These are phyloP conservation scores for Taiozyma sp. DNA, from an alignment of 1,139 yeast genomes.

Conservation along the genomic window DNA sequence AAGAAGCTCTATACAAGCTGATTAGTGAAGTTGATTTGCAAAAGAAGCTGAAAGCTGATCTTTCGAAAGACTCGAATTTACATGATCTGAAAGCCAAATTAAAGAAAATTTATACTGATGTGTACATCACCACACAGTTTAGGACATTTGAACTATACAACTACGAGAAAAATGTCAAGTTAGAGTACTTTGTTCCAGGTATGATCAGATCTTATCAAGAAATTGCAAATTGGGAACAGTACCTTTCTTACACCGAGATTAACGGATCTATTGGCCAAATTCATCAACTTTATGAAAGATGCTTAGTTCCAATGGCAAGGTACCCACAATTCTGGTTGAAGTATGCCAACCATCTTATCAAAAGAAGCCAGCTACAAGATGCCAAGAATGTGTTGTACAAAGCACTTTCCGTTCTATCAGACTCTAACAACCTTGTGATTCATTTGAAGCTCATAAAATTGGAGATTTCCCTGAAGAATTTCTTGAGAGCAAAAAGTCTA, in stretches of 20 bases:
- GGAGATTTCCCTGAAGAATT: conserved; percentile 32
- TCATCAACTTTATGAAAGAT: conserved; percentile 50
- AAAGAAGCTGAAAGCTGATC: conserved; percentile 28
- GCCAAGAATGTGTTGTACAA: conserved; percentile 37
- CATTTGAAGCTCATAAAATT: conserved; percentile 32
- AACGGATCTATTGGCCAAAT: conserved; percentile 29
- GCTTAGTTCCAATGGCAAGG: conserved; percentile 46
- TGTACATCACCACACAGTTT: conserved; percentile 58
- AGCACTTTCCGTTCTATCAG: conserved; percentile 25
- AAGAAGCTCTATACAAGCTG: conserved; percentile 26
- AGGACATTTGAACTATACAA: conserved; percentile 54
- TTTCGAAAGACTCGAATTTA: conserved; percentile 20
- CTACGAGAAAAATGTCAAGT: conserved; percentile 52
- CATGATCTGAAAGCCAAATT: conserved; percentile 32
- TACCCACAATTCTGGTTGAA: conserved; percentile 61
- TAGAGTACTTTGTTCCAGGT: conserved; percentile 48
- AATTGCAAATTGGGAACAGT: conserved; percentile 53
- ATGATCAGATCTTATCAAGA: conserved; percentile 39
- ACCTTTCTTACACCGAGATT: conserved; percentile 52
- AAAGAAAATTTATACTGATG: conserved; percentile 43
- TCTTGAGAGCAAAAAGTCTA: conserved; percentile 35
- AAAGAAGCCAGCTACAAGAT: conserved; percentile 26
- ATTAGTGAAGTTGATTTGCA: conserved; percentile 25
- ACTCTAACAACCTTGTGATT: conserved; percentile 20
- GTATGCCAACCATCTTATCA: conserved; percentile 45